Evolutionary conservation across 495 filamentous ascomycete genomes (phyloP), one percentile per base, ranked within the genome.

Genomic region (Lasiosphaeris hirsuta): DNA sequence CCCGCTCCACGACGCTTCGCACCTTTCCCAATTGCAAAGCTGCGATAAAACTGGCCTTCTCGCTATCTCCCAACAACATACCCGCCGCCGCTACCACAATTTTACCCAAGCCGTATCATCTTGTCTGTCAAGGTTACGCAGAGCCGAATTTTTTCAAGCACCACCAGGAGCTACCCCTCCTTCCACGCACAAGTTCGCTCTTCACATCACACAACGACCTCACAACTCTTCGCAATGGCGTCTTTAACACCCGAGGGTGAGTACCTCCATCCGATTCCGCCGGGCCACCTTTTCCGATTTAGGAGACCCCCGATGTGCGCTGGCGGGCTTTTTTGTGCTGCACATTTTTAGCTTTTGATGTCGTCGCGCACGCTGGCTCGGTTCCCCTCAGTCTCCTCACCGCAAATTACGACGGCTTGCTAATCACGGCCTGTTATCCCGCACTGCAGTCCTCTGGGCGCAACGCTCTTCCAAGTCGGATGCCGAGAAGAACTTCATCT

Each of bases 401-500:
- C 23, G 23, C 5, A 30, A 30, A 30, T 30, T 5, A 30, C 23
- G 23, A 30, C 23, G 5, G 23, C 23, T 47, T 42, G 13, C 38
- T 49, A 37, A 38, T 48, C 51, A 17, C 30, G 8, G 4, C 33
- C 42, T 30, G 23, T 30, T 42, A 48, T 30, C 2, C 15, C 6
- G 9, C 7, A 18, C 48, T 23, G 5, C 66, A 98, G 94, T 97
- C 63, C 86, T 89, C 76, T 98, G 94, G 94, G 93, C 94, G 34
- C 94, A 98, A 78, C 93, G 94, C 79, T 97, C 94, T 43, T 92
- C 86, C 71, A 76, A 69, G 57, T 75, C 78, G 59, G 95, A 97
- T 17, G 68, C 85, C 38, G 83, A 85, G 69, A 93, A 91, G 76
- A 97, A 97, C 77, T 86, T 89, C 78, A 78, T 97, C 79, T 94